Evolutionary conservation across 1,284 basidiomycete genomes (phyloP).

Genomic region (Ustilago shanxiensis): DNA sequence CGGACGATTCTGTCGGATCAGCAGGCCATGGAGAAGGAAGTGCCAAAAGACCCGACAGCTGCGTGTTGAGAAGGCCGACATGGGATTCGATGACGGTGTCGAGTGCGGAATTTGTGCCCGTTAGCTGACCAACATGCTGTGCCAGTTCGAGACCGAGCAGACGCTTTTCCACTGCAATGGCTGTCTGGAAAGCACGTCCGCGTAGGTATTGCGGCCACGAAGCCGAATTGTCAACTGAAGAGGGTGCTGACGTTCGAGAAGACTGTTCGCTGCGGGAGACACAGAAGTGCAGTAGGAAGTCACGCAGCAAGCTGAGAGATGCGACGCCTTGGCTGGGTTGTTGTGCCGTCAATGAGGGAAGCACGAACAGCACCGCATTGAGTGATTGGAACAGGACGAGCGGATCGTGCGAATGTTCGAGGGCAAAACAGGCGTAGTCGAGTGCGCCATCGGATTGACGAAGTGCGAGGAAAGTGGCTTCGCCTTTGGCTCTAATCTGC

Average conservation of each 20-base stretch:
- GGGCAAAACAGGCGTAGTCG: conserved; percentile 56
- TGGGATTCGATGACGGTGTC: conserved; percentile 34
- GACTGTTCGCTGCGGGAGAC: conserved; percentile 43
- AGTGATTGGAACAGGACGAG: conserved; percentile 60
- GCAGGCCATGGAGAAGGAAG: conserved; percentile 45
- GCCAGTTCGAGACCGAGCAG: conserved; percentile 53
- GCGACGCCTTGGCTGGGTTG: conserved; percentile 32
- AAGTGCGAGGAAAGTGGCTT: conserved; percentile 57
- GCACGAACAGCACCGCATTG: conserved; percentile 45
- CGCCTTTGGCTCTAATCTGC: conserved; percentile 49
- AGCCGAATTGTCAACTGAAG: conserved; percentile 14
- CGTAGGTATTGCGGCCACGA: conserved; percentile 55
- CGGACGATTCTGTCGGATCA: conserved; percentile 32
- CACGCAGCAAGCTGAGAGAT: conserved; percentile 42
- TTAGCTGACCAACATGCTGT: conserved; percentile 36
- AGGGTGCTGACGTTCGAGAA: conserved; percentile 11
- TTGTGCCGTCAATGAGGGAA: conserved; percentile 41
- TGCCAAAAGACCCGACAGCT: conserved; percentile 39
- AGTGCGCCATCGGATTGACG: conserved; percentile 55
- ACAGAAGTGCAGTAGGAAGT: conserved; percentile 56
- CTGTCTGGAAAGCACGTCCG: conserved; percentile 51
- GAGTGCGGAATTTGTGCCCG: conserved; percentile 23
- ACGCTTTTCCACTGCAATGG: conserved; percentile 55
- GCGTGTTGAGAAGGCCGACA: conserved; percentile 42
- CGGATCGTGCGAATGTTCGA: conserved; percentile 51